Conservation (phyloP, 176 grass and related monocot species). For the Avena eriantha region DNA sequence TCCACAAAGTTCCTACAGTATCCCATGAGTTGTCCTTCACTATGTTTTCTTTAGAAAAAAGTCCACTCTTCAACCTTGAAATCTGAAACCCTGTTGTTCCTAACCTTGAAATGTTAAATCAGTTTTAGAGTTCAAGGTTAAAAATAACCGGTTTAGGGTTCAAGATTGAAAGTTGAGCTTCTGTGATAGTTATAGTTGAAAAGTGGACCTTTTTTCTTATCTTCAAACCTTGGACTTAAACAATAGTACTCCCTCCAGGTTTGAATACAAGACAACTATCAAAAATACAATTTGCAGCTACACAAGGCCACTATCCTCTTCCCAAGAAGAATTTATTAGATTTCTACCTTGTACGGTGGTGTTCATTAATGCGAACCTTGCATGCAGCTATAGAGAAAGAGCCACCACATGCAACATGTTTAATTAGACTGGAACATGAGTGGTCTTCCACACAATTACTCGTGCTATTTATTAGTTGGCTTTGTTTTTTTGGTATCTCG, state of each 20-base stretch:
- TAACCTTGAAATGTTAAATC: background rate
- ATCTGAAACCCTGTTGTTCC: background rate
- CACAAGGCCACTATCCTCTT: too few relatives aligned
- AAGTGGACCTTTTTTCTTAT: background rate
- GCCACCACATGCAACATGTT: too few relatives aligned
- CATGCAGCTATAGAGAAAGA: too few relatives aligned
- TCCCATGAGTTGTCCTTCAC: slow-evolving; percentile 28
- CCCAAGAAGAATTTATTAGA: too few relatives aligned
- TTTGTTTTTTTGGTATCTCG: too few relatives aligned
- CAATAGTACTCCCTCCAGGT: background rate
- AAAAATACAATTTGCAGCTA: too few relatives aligned
- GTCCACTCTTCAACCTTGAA: background rate
- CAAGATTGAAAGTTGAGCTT: slow-evolving; percentile 5
- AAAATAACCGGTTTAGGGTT: background rate
- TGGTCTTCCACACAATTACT: too few relatives aligned
- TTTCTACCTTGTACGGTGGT: too few relatives aligned
- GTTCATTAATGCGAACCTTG: too few relatives aligned
- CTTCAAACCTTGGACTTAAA: slow-evolving; percentile 7
- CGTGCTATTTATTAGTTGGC: too few relatives aligned
- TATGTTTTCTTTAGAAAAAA: slow-evolving; percentile 22
- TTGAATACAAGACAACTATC: too few relatives aligned
- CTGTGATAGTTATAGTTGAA: slow-evolving; percentile 10
- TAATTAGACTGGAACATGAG: too few relatives aligned
- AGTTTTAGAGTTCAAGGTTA: background rate
- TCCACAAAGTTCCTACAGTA: slow-evolving; percentile 12